These are phyloP conservation scores for Athelia psychrophila DNA, from an alignment of 1,284 basidiomycete genomes.

Conservation along the genomic window DNA sequence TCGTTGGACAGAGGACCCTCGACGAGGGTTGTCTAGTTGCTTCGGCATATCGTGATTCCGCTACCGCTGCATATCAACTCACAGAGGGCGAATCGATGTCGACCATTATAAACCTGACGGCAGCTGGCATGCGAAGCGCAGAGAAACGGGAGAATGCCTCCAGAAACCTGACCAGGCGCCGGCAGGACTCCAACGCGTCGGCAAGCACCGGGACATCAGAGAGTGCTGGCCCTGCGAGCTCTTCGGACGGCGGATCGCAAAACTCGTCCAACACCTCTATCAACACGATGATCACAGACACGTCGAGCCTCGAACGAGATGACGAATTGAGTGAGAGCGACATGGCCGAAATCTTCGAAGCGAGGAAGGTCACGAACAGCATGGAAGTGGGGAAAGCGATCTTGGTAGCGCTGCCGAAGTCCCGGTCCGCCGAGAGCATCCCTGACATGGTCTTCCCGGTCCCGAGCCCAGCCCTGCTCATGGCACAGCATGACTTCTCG, in stretches of 20 bases:
- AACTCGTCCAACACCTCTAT: not conserved
- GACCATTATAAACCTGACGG: not conserved
- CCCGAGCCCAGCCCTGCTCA: not conserved
- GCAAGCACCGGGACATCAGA: not conserved
- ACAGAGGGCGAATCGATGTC: not conserved
- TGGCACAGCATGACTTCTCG: not conserved
- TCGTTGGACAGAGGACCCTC: not conserved
- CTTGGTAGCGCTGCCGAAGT: not conserved
- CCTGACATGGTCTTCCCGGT: not conserved
- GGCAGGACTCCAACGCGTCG: not conserved
- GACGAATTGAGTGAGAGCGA: not conserved
- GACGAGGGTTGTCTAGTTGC: no score
- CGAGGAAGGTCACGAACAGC: not conserved
- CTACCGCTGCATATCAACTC: not conserved
- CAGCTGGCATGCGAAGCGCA: not conserved
- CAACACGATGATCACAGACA: not conserved
- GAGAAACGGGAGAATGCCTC: not conserved
- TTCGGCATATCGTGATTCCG: no score
- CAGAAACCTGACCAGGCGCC: not conserved
- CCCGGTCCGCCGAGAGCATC: not conserved
- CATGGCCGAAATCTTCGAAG: not conserved
- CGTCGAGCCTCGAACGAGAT: not conserved
- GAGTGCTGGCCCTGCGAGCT: not conserved
- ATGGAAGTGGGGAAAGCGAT: not conserved
- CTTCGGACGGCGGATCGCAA: not conserved